phyloP scores from a whole-genome alignment of 768 basidiomycete genomes.

The Amyloporia xantha region DNA sequence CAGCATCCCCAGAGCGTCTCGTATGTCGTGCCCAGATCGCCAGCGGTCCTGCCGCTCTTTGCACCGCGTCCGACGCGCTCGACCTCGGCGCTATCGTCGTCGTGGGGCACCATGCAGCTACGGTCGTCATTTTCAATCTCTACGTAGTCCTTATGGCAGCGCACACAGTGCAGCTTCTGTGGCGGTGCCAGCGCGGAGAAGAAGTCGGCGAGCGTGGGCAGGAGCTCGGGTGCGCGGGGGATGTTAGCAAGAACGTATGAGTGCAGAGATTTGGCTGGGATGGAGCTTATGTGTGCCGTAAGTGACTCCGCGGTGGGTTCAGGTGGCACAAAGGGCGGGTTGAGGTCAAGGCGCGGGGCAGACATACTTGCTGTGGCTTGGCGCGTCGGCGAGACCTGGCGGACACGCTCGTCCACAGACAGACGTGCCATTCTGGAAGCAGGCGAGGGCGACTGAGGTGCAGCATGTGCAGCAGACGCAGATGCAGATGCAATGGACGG shows the following conservation, averaged over 20 bases:
- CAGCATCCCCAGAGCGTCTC: conserved; percentile 72
- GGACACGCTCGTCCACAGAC: conserved; percentile 26
- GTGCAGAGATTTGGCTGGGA: conserved; percentile 65
- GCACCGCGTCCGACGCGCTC: conserved; percentile 43
- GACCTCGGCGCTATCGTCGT: conserved; percentile 75
- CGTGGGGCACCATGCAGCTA: conserved; percentile 65
- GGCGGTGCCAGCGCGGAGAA: conserved; percentile 60
- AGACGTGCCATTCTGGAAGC: conserved; percentile 16
- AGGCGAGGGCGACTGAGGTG: conserved; percentile 21
- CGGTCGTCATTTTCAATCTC: conserved; percentile 71
- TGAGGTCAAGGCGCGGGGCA: conserved; percentile 25
- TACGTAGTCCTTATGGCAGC: conserved; percentile 66
- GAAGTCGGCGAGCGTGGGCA: conserved; percentile 47
- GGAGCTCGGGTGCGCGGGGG: conserved; percentile 29
- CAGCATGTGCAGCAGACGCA: conserved; percentile 13
- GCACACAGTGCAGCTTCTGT: conserved; percentile 63
- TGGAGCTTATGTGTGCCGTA: conserved; percentile 44
- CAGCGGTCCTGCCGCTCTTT: conserved; percentile 17
- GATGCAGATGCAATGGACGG: conserved; percentile 40
- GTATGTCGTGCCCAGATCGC: conserved; percentile 28
- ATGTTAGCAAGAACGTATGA: conserved; percentile 52
- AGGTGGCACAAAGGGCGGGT: conserved; percentile 15
- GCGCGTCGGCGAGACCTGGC: conserved; percentile 28
- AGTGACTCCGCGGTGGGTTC: conserved; percentile 34
- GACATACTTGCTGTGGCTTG: conserved; percentile 23